Conservation (phyloP, 1,139 yeast species). For the Debaryomyces singareniensis region DNA sequence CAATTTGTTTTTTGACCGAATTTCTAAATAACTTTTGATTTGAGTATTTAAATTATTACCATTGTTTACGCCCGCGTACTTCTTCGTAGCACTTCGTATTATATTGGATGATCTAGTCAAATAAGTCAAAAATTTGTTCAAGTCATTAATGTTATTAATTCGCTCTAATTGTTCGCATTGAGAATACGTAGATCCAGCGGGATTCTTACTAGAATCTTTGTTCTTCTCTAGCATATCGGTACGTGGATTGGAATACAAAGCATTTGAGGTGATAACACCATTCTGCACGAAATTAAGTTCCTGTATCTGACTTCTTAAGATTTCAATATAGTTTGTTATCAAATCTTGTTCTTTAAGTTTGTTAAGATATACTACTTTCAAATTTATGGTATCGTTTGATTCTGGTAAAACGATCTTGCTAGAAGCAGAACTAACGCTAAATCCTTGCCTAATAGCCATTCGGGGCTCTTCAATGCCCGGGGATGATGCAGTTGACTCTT, state of each 20-base stretch:
- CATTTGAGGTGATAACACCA: slow-evolving; percentile 43
- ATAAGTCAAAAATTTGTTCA: slow-evolving; percentile 37
- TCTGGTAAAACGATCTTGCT: slow-evolving; percentile 1
- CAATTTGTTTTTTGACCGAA: slow-evolving; percentile 19
- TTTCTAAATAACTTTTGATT: slow-evolving; percentile 27
- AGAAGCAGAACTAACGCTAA: not conserved
- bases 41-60: slow-evolving; percentile 23
- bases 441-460: not conserved
- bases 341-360: slow-evolving; percentile 41
- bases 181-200: slow-evolving; percentile 1
- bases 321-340: slow-evolving; percentile 39
- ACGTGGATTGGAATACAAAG: slow-evolving; percentile 16
- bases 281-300: slow-evolving; percentile 41
- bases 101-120: slow-evolving; percentile 33
- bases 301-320: slow-evolving; percentile 39
- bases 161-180: slow-evolving; percentile 32
- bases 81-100: slow-evolving; percentile 37
- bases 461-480: not conserved
- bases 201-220: slow-evolving; percentile 3
- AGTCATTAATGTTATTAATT: slow-evolving; percentile 36
- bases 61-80: slow-evolving; percentile 8
- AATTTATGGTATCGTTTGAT: slow-evolving; percentile 12
- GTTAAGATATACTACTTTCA: slow-evolving; percentile 29
- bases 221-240: slow-evolving; percentile 1
- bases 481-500: not conserved